These are phyloP conservation scores for Mortierella sp. DNA, from an alignment of 371 early-diverging fungal genomes.

Conservation along the genomic window DNA sequence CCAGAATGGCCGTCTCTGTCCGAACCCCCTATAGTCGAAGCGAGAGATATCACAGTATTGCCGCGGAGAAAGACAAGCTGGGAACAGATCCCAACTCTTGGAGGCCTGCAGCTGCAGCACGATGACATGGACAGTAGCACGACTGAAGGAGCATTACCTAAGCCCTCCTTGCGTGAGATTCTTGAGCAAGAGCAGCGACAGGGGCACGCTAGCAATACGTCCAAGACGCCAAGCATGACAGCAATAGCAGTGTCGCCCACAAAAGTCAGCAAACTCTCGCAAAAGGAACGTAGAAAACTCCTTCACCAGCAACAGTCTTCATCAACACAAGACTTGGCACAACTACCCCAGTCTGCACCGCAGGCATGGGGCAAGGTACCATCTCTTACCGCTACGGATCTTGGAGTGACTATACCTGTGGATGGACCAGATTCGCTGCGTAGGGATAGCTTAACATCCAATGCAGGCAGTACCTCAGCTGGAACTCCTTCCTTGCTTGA, in stretches of 20 bases:
- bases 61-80: slow-evolving; percentile 26
- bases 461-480: background rate
- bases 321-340: background rate
- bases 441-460: background rate
- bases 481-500: slow-evolving; percentile 18
- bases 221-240: background rate
- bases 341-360: background rate
- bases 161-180: slow-evolving; percentile 59
- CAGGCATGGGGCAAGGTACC: slow-evolving; percentile 31
- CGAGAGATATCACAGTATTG: slow-evolving; percentile 8
- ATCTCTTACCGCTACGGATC: slow-evolving; percentile 1
- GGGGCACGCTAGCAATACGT: slow-evolving; percentile 4
- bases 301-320: slow-evolving; percentile 26
- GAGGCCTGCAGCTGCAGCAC: background rate
- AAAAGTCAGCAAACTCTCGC: slow-evolving; percentile 36
- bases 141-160: slow-evolving; percentile 1
- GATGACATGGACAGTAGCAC: background rate
- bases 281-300: slow-evolving; percentile 46
- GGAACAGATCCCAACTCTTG: slow-evolving; percentile 18
- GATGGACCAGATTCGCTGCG: background rate
- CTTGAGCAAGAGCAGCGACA: slow-evolving; percentile 39
- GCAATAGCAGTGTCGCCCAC: background rate
- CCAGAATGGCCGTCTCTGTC: slow-evolving; percentile 23
- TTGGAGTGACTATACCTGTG: background rate
- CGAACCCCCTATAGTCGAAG: background rate